These are phyloP conservation scores for Beauveria asiatica DNA, from an alignment of 2,329 filamentous ascomycete species.

Conservation along the genomic window DNA sequence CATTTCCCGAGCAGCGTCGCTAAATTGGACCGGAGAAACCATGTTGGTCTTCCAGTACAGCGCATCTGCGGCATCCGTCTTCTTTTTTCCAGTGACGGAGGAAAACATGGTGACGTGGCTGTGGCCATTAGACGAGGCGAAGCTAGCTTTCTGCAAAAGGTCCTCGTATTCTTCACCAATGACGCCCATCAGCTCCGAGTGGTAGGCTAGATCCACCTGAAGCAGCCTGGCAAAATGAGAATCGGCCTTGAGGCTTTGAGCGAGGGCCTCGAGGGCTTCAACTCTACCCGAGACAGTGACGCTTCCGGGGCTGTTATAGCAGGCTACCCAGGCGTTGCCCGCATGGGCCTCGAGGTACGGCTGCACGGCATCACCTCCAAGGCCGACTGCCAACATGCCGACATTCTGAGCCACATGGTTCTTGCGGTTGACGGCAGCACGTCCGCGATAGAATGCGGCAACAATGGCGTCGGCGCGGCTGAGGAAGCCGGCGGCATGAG, in stretches of 20 bases:
- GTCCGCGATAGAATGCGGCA: slow-evolving; percentile 23
- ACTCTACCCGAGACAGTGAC: slow-evolving; percentile 27
- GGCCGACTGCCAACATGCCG: slow-evolving; percentile 30
- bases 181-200: slow-evolving; percentile 36
- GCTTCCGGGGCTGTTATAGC: slow-evolving; percentile 38
- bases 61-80: background rate
- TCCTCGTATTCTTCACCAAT: background rate
- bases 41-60: slow-evolving; percentile 14
- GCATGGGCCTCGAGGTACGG: background rate
- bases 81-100: background rate
- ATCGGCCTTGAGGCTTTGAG: slow-evolving; percentile 24
- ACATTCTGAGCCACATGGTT: slow-evolving; percentile 25
- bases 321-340: slow-evolving; percentile 4
- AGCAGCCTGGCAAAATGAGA: slow-evolving; percentile 33
- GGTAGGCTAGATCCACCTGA: slow-evolving; percentile 37
- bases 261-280: slow-evolving; percentile 30
- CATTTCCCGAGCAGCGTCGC: slow-evolving; percentile 7
- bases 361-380: background rate
- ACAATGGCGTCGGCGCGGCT: slow-evolving; percentile 19
- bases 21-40: slow-evolving; percentile 13
- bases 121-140: background rate
- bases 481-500: slow-evolving; percentile 20
- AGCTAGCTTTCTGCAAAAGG: background rate
- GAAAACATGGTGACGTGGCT: background rate
- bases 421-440: slow-evolving; percentile 1